Base-by-base conservation (phyloP, 495 filamentous ascomycete species). In the Trichoderma gamsii region DNA sequence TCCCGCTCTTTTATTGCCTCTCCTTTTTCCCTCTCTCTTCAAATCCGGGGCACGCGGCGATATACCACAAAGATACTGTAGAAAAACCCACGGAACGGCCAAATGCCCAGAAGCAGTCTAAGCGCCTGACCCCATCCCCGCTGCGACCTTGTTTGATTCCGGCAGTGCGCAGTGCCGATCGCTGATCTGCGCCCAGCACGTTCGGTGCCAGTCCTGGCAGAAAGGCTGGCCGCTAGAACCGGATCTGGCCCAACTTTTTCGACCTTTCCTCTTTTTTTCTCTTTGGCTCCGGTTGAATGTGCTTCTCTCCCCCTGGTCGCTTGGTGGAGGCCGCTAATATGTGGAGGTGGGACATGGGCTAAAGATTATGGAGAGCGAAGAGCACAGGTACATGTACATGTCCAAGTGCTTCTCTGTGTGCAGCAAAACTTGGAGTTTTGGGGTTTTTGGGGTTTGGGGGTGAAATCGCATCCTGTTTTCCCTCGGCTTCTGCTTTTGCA, bases 361-460 rank as follows among this genome's bases (percentile, higher is more conserved):
- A 25, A n/a, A 56, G 23, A n/a, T 23, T 56, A 56, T 49, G 15
- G 44, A 4, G 13, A 16, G 44, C 6, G 43, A 7, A 11, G 12
- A n/a, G 44, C 18, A 16, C 44, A 49, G 44, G 44, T 13, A 49
- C 44, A 49, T 15, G 44, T 49, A 49, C 13, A 15, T 4, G 44
- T 49, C 8, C 44, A 49, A 49, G 44, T 49, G 18, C 44, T 1
- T 2, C 11, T 12, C 16, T 44, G 43, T 49, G 44, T n/a, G 6
- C 1, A 16, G 3, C 51, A 56, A 18, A n/a, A 56, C 21, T 56
- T 56, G 51, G 21, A 25, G 51, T 52, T 23, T 52, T 18, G 49
- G 49, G 56, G 56, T 38, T 38, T 38, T 38, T 38, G 35, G 35
- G 35, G 35, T 52, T 52, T 52, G 49, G 49, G 49, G 56, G 56